Base-by-base conservation (phyloP, 371 early-diverging fungal genomes). In the Lichtheimia ornata region DNA sequence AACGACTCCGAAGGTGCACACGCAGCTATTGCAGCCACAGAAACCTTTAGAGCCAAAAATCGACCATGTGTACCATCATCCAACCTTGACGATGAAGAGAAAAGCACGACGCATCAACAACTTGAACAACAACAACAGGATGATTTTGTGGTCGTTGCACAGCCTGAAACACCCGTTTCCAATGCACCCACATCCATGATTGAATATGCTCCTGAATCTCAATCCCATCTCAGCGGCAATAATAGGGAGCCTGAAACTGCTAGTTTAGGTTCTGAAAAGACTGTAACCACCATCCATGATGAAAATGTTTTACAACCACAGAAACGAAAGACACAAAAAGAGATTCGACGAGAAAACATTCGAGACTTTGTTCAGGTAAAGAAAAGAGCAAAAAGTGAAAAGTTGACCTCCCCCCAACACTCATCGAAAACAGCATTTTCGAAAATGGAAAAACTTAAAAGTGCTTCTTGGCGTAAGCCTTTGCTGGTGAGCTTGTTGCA, bases 1-100 rank as follows among this genome's bases (percentile, higher is more conserved):
- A 63, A 70, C 13, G 71, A 76, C 35, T 56, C 59, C 6, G 67
- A 71, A 45, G 73, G 62, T 40, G 84, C 86, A 14, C 66, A 69
- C 13, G 49, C 56, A 1, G 82, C 59, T 5, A 52, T 35, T 35
- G 9, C 2, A 6, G 55, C 18, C 60, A 61, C 43, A 45, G 44
- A 52, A 20, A 52, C 24, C 5, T 43, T 53, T 20, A 20, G 22
- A 15, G n/a, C 11, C 24, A 50, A 55, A 18, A 22, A 55, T 13
- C n/a, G 24, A 0, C 28, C 24, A n/a, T 3, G 43, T 25, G 25
- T 17, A 22, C 2, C 22, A 22, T 1, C 22, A 15, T 4, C 9
- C 27, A 9, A 27, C 7, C 22, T 22, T 22, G 17, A 58, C 49
- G 58, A 27, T 35, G 35, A 35, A 47, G 47, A 22, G 9, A 53